Percentiles rank a stretch among this genome's conserved stretches.
Evolutionary conservation across 2,329 filamentous ascomycete genomes (phyloP).

Genomic region (Penicillium hesseltinei): DNA sequence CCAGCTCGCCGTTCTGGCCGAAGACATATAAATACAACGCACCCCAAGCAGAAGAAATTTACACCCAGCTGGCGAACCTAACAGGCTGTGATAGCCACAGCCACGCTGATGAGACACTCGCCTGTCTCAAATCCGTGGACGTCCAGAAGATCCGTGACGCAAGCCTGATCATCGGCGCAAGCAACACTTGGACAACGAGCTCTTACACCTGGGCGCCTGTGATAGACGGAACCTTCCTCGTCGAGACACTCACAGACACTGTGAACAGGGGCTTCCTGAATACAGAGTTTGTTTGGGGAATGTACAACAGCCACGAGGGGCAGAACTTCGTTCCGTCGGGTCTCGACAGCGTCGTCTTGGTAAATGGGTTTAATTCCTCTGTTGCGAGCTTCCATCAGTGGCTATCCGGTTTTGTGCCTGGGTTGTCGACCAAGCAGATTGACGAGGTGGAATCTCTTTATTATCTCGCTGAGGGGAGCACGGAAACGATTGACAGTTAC

Average conservation of each 20-base stretch:
- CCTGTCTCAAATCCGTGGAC: conserved; percentile 56
- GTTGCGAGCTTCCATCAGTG: conserved; percentile 51
- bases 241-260: conserved; percentile 47
- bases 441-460: conserved; percentile 47
- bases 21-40: conserved; percentile 56
- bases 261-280: conserved; percentile 43
- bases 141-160: conserved; percentile 56
- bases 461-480: conserved; percentile 45
- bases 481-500: conserved; percentile 50
- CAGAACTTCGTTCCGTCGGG: conserved; percentile 60
- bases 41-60: conserved; percentile 53
- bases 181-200: conserved; percentile 54
- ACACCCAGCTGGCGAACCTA: conserved; percentile 46
- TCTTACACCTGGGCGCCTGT: conserved; percentile 62
- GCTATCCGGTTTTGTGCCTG: conserved; percentile 56
- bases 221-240: conserved; percentile 56
- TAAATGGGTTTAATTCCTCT: conserved; percentile 52
- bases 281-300: conserved; percentile 50
- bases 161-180: conserved; percentile 48
- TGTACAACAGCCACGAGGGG: conserved; percentile 64
- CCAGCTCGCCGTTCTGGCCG: conserved; percentile 58
- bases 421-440: conserved; percentile 43
- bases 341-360: conserved; percentile 37
- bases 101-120: conserved; percentile 42
- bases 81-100: conserved; percentile 47